phyloP scores from a whole-genome alignment of 2,329 filamentous ascomycete species.

The Pseudogymnoascus sp. region DNA sequence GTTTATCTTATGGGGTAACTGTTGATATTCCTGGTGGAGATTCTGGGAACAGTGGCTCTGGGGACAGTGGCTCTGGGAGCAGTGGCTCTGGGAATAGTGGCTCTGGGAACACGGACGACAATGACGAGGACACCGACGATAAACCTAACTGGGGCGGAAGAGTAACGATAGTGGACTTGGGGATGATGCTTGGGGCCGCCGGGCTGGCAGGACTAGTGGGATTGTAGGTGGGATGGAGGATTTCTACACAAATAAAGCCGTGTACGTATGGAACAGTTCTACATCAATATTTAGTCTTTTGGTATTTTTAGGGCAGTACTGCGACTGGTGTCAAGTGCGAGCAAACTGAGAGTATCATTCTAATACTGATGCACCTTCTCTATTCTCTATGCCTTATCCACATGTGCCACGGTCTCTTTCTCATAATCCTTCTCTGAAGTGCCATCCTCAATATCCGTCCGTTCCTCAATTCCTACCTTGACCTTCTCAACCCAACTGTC shows the following conservation, averaged over 20 bases:
- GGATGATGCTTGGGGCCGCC: too few species aligned
- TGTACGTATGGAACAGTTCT: not conserved
- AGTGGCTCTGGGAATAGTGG: too few species aligned
- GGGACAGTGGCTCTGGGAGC: too few species aligned
- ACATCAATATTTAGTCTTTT: not conserved
- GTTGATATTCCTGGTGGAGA: too few species aligned
- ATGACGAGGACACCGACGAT: too few species aligned
- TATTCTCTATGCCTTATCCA: conserved; percentile 12
- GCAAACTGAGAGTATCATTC: not conserved
- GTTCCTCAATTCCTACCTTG: conserved; percentile 19
- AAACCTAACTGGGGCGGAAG: too few species aligned
- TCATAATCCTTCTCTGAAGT: conserved; percentile 2
- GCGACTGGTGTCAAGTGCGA: not conserved
- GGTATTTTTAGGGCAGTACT: not conserved
- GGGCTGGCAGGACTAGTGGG: conserved; percentile 16
- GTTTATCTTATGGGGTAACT: too few species aligned
- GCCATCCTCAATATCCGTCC: conserved; percentile 15
- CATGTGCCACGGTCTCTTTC: conserved; percentile 10
- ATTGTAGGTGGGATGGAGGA: conserved; percentile 17
- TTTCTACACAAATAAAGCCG: not conserved
- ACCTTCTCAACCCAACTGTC: conserved; percentile 23
- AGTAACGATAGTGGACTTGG: too few species aligned
- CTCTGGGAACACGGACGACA: too few species aligned
- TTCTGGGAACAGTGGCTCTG: too few species aligned
- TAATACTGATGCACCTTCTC: not conserved